Base-by-base conservation (phyloP, 2,329 filamentous ascomycete species). In the Amauroascus verrucosus region DNA sequence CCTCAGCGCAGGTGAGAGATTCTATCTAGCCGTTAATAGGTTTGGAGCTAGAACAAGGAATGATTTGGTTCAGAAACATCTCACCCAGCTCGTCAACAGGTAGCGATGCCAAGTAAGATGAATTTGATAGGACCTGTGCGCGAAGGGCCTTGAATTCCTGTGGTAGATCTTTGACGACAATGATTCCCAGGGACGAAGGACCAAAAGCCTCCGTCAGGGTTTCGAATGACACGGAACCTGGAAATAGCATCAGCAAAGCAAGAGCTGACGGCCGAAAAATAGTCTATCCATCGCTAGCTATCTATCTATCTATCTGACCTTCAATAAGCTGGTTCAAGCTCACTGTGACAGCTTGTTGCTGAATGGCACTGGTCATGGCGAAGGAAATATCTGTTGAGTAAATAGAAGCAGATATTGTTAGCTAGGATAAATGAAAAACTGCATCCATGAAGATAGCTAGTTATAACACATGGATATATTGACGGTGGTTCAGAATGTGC, bases 131-230 rank as follows among this genome's bases (percentile, higher is more conserved):
- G 1, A 94, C 78, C 56, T 79, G 79, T 55, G 79, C 79, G 56
- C 93, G 81, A 41, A 96, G 73, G n/a, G 77, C 70, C 13, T 78
- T 70, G 62, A 95, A 98, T 50, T 81, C 75, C 5, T 76, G 58
- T 0, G 89, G 87, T 0, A 97, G 80, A 65, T 89, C 87, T 65
- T 86, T 88, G 46, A 98, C 90, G n/a, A 97, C 75, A 53, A 98
- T 84, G 50, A 98, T 95, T 0, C 93, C 93, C 11, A 97, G 75
- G 1, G 89, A 95, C 24, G 86, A 82, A 1, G 90, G 88, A 0
- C 93, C 93, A 66, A 98, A 97, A 0, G 93, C 93, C 61, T 85
- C 66, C 30, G 72, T 69, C 11, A 76, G 65, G 8, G 68, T 70
- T 16, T 69, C 64, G 56, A 73, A 74, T 6, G 72, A 67, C 43